Conservation (phyloP, 75 land plant genomes). For the Selaginella tamariscina region DNA sequence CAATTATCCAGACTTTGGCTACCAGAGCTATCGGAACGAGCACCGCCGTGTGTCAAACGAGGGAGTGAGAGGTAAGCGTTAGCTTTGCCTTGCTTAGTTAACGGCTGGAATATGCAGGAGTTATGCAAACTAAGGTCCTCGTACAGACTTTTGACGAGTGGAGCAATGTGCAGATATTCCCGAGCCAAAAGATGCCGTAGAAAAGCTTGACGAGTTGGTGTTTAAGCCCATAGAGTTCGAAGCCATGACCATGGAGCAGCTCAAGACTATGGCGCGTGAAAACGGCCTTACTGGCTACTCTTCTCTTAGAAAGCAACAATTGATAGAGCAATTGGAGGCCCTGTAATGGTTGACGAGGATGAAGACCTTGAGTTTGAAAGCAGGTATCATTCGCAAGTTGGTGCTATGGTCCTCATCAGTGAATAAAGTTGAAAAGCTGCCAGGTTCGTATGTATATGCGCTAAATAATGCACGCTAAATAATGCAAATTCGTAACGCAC, state of each 20-base stretch:
- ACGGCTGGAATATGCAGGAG: not conserved
- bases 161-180: not conserved
- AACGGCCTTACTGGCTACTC: constrained; percentile 3
- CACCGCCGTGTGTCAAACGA: not conserved
- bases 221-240: not conserved
- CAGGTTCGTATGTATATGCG: no score
- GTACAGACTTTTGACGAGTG: not conserved
- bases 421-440: not conserved
- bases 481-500: no score
- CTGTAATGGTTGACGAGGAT: not conserved
- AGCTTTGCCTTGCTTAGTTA: not conserved
- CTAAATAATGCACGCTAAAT: no score
- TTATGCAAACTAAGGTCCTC: not conserved
- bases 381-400: not conserved
- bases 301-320: not conserved
- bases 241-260: not conserved
- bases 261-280: not conserved
- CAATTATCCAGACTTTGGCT: constrained; percentile 1
- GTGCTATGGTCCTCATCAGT: not conserved
- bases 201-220: constrained; percentile 1
- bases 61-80: constrained; percentile 1
- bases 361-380: not conserved
- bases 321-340: not conserved
- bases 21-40: constrained; percentile 1
- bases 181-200: not conserved